Evolutionary conservation across 108 stramenopile species (phyloP), one percentile per base, ranked within the genome.

Genomic region (Bacterosira constricta): DNA sequence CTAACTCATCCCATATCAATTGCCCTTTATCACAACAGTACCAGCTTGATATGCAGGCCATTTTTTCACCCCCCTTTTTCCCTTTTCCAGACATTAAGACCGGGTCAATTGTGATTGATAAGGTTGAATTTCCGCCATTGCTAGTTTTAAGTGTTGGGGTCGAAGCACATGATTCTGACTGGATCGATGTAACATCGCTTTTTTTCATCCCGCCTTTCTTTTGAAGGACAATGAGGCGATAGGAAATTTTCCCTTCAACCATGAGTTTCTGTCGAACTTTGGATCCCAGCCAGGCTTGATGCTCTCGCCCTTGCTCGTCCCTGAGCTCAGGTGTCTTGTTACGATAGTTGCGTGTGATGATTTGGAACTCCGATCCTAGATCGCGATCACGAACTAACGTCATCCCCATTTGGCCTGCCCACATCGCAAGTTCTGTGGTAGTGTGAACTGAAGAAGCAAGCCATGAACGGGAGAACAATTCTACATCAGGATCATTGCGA

Each of bases 221-320:
- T 36, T 77, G 73, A 20, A 85, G 30, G 27, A 85, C 81, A 36
- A 85, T 45, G 74, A 85, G 41, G 34, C 81, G 67, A 64, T 85
- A 85, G 18, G 63, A 56, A 30, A 85, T 66, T 52, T 85, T 85
- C 1, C 85, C 85, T 42, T 80, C 70, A 5, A 85, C 65, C 21
- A 66, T 82, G 52, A 85, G 36, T 47, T 52, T 55, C 25, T 85
- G 85, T 25, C 85, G 36, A 67, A 63, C 66, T 51, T 82, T 85
- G 18, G 69, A 71, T 21, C 85, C 85, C 69, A 85, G 67, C 85
- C 85, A 85, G 21, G 78, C 85, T 46, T 85, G 85, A 37, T 85
- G 85, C 32, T 35, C 63, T 30, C 66, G 51, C 17, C 60, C 70
- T 17, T 39, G 32, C 25, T 71, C 63, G 13, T 73, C 77, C 32